Evolutionary conservation across 1,284 basidiomycete genomes (phyloP).

Genomic region (Chalciporus sp.): DNA sequence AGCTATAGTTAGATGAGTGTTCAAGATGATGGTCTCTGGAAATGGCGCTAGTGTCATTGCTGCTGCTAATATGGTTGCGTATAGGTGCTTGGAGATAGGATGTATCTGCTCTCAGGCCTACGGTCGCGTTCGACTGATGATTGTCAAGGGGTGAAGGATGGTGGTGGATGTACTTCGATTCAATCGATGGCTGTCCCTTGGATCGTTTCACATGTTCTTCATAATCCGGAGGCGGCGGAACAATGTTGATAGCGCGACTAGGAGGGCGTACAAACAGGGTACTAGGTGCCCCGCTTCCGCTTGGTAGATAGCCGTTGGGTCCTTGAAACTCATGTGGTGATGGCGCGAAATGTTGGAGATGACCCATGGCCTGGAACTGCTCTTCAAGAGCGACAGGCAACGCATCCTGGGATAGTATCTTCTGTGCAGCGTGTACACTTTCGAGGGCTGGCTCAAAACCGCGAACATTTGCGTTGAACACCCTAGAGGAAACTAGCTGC

Average conservation of each 20-base stretch:
- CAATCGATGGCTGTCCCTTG: slow-evolving; percentile 11
- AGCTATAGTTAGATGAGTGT: slow-evolving; percentile 18
- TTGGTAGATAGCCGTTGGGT: background rate
- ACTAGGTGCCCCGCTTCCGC: background rate
- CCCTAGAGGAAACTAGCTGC: slow-evolving; percentile 5
- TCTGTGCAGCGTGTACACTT: slow-evolving; percentile 5
- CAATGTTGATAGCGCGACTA: slow-evolving; percentile 34
- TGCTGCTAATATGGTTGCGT: slow-evolving; percentile 13
- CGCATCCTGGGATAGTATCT: slow-evolving; percentile 18
- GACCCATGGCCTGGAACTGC: slow-evolving; percentile 38
- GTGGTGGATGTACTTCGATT: slow-evolving; percentile 4
- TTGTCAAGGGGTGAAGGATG: slow-evolving; percentile 4
- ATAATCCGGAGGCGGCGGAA: slow-evolving; percentile 33
- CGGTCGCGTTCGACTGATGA: slow-evolving; percentile 8
- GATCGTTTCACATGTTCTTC: slow-evolving; percentile 39
- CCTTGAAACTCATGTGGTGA: slow-evolving; percentile 5
- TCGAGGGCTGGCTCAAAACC: slow-evolving; percentile 3
- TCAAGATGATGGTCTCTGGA: slow-evolving; percentile 12
- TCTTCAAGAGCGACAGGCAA: slow-evolving; percentile 40
- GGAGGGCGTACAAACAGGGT: slow-evolving; percentile 24
- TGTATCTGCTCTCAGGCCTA: slow-evolving; percentile 14
- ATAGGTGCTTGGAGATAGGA: slow-evolving; percentile 22
- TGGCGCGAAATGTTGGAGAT: slow-evolving; percentile 7
- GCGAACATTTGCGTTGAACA: slow-evolving; percentile 5
- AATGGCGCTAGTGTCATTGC: slow-evolving; percentile 5